Conservation (phyloP, 1,284 basidiomycete genomes). For the Apiotrichum sp. region DNA sequence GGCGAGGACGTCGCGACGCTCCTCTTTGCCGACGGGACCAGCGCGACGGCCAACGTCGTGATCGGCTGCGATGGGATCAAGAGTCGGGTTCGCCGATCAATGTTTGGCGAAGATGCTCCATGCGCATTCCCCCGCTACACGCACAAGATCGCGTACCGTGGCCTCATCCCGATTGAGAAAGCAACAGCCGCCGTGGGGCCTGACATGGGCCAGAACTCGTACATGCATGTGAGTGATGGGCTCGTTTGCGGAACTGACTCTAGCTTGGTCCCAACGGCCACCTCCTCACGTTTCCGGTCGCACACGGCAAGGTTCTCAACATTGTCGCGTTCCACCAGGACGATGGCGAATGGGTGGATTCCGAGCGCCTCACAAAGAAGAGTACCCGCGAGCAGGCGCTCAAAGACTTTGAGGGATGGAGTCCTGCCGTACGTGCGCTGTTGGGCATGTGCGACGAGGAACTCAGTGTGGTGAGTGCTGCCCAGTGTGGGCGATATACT, state of each 20-base stretch:
- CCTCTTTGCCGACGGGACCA: conserved; percentile 16
- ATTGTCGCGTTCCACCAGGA: conserved; percentile 15
- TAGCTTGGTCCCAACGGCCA: conserved; percentile 19
- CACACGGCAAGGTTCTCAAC: conserved; percentile 18
- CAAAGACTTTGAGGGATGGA: conserved; percentile 12
- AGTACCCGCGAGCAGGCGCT: conserved; percentile 12
- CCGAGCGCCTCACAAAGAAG: conserved; percentile 11
- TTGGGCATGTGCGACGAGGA: conserved; percentile 14
- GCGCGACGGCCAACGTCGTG: conserved; percentile 6
- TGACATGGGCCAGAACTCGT: conserved; percentile 15
- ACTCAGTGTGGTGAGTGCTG: conserved; percentile 10
- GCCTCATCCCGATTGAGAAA: conserved; percentile 14
- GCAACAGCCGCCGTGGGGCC: conserved; percentile 13
- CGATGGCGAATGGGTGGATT: conserved; percentile 9
- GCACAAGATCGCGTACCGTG: conserved; percentile 22
- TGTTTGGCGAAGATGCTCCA: conserved; percentile 14
- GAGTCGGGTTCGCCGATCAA: conserved; percentile 1
- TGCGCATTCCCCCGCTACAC: conserved; percentile 13
- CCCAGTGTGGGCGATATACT: neutral
- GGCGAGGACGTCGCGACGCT: neutral
- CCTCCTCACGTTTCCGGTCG: conserved; percentile 19
- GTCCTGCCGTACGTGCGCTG: conserved; percentile 6
- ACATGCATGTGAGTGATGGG: conserved; percentile 12
- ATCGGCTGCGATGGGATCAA: conserved; percentile 23
- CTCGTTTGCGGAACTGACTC: neutral